These are phyloP conservation scores for Rhizophagus prolifer DNA, from an alignment of 192 early-diverging fungal species.

Conservation along the genomic window DNA sequence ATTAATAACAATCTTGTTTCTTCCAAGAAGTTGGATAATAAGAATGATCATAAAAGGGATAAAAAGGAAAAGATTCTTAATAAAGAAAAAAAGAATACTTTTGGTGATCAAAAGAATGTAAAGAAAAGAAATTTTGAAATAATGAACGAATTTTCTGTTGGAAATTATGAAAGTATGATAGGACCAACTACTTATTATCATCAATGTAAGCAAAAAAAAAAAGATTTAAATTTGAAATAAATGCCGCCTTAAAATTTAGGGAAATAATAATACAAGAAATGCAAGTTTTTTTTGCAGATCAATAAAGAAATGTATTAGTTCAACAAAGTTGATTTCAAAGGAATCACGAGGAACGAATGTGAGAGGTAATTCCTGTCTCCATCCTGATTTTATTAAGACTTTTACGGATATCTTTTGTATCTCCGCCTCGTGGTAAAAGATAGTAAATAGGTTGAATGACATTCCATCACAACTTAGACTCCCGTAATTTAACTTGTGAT, in stretches of 20 bases:
- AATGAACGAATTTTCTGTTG: slow-evolving; percentile 43
- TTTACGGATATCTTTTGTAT: not conserved
- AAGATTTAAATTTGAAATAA: not conserved
- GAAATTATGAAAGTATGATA: slow-evolving; percentile 39
- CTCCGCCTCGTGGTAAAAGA: not conserved
- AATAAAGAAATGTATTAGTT: too few species aligned
- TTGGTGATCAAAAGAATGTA: slow-evolving; percentile 19
- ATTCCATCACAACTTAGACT: too few species aligned
- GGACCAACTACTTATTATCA: slow-evolving; percentile 29
- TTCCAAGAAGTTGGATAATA: slow-evolving; percentile 25
- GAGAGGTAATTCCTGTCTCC: too few species aligned
- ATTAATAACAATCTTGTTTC: slow-evolving; percentile 43
- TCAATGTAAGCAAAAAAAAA: too few species aligned
- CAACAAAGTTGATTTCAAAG: too few species aligned
- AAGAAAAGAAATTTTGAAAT: slow-evolving; percentile 41
- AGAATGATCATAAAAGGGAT: slow-evolving; percentile 35
- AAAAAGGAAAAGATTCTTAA: slow-evolving; percentile 37
- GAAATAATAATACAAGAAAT: not conserved
- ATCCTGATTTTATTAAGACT: not conserved
- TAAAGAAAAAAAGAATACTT: not conserved
- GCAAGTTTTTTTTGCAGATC: not conserved
- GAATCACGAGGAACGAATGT: too few species aligned
- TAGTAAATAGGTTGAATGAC: not conserved
- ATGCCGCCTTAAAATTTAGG: not conserved
- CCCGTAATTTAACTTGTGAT: too few species aligned